A percentile compares a stretch with the other conserved stretches of the same genome.
Evolutionary conservation across 331 rosid genomes (phyloP).

Genomic region (Spiraea crenata): DNA sequence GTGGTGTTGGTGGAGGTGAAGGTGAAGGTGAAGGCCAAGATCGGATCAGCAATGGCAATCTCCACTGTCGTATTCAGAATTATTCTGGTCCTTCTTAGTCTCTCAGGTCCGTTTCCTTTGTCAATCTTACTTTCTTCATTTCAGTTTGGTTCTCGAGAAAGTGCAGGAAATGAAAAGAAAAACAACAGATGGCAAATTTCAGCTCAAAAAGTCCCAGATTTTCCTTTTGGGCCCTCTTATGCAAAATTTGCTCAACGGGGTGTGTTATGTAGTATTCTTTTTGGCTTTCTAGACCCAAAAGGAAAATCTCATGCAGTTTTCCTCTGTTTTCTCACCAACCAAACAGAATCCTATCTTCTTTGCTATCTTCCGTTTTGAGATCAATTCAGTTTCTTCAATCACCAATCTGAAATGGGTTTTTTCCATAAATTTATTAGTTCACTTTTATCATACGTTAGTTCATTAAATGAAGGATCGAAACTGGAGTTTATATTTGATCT

Average conservation of each 20-base stretch:
- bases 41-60: conserved; percentile 40
- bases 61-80: conserved; percentile 34
- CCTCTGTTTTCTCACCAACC: conserved; percentile 18
- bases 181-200: neutral
- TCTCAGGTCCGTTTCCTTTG: conserved; percentile 46
- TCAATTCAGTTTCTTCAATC: neutral
- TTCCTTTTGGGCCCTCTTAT: conserved; percentile 8
- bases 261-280: neutral
- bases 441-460: neutral
- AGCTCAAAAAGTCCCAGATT: neutral
- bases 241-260: neutral
- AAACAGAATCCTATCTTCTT: neutral
- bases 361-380: neutral
- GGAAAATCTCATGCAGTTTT: neutral
- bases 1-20: conserved; percentile 11
- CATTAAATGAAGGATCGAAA: neutral
- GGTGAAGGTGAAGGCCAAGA: conserved; percentile 3
- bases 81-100: conserved; percentile 42
- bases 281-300: neutral
- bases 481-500: no score
- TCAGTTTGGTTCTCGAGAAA: conserved; percentile 25
- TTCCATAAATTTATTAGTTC: neutral
- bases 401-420: neutral
- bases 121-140: conserved; percentile 6
- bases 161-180: neutral